Percentiles rank a stretch among this genome's conserved stretches.
Evolutionary conservation across 2,329 filamentous ascomycete genomes (phyloP).

Genomic region (Pseudogymnoascus sp.): DNA sequence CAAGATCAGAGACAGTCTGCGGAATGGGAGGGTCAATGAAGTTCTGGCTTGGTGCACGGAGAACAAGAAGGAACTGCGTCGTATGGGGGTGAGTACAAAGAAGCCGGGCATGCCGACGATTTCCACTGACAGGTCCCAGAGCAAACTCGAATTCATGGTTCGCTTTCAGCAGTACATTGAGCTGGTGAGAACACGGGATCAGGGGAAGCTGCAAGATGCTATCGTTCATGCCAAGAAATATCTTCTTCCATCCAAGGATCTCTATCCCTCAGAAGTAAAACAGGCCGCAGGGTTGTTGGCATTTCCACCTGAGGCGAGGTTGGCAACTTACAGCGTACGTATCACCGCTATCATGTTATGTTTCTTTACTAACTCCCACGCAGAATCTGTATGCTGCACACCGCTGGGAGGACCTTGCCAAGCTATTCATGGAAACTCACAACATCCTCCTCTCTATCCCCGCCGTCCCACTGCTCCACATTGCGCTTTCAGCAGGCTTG

Average conservation of each 20-base stretch:
- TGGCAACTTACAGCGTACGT: conserved; percentile 42
- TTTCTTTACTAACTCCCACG: background rate
- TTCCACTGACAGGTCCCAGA: conserved; percentile 35
- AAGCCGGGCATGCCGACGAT: background rate
- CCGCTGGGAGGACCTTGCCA: conserved; percentile 69
- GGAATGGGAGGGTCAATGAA: conserved; percentile 62
- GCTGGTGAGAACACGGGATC: conserved; percentile 61
- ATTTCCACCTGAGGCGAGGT: conserved; percentile 51
- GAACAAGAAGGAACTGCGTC: conserved; percentile 86
- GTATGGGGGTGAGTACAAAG: conserved; percentile 59
- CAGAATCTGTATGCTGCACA: conserved; percentile 63
- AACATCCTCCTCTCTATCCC: conserved; percentile 79
- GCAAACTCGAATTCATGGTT: conserved; percentile 84
- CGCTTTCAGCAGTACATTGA: conserved; percentile 94
- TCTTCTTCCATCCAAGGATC: conserved; percentile 60
- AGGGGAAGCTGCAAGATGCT: conserved; percentile 62
- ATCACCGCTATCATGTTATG: background rate
- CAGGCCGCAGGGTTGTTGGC: conserved; percentile 75
- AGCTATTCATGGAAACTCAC: conserved; percentile 77
- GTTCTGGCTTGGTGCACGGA: conserved; percentile 86
- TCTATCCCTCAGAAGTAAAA: conserved; percentile 59
- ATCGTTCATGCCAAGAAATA: conserved; percentile 76
- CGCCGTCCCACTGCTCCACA: conserved; percentile 73
- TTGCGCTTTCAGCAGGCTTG: conserved; percentile 81
- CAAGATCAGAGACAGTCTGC: conserved; percentile 64